A percentile compares a stretch with the other conserved stretches of the same genome.
Conservation (phyloP, 129 eudicot genomes). For the Artemisia tridentata region DNA sequence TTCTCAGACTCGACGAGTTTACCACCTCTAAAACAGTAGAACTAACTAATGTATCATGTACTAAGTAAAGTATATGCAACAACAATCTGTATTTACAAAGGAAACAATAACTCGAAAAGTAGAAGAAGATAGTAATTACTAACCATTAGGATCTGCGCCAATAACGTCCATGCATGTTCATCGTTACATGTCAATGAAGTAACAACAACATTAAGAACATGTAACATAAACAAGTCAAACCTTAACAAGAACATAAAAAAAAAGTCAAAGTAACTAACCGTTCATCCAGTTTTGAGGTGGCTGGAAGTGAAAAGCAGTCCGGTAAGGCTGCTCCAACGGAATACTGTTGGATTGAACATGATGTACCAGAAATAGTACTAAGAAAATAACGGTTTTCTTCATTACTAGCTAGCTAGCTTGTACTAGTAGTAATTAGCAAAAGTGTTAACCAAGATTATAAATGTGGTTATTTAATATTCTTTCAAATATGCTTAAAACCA, state of each 20-base stretch:
- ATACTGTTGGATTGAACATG: conserved; percentile 23
- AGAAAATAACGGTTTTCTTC: not conserved
- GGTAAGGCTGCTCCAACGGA: conserved; percentile 30
- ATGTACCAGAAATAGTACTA: conserved; percentile 6
- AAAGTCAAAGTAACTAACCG: no score
- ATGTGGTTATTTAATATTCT: not conserved
- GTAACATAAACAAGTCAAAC: not conserved
- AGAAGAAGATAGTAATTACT: not conserved
- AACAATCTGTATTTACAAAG: not conserved
- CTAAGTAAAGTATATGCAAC: no score
- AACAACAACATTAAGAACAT: not conserved
- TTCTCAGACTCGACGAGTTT: not conserved
- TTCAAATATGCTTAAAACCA: no score
- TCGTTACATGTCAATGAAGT: conserved; percentile 10
- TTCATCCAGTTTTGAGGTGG: conserved; percentile 68
- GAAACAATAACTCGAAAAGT: not conserved
- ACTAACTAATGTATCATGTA: not conserved
- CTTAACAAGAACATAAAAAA: not conserved
- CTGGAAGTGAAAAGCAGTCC: conserved; percentile 41
- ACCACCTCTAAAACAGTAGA: not conserved
- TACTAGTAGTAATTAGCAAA: no score
- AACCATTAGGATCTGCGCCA: no score
- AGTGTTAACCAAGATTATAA: no score
- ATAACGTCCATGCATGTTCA: conserved; percentile 2
- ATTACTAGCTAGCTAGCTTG: conserved; percentile 2